Conservation (phyloP, 352 stramenopile species). For the Phytophthora colocasiae region DNA sequence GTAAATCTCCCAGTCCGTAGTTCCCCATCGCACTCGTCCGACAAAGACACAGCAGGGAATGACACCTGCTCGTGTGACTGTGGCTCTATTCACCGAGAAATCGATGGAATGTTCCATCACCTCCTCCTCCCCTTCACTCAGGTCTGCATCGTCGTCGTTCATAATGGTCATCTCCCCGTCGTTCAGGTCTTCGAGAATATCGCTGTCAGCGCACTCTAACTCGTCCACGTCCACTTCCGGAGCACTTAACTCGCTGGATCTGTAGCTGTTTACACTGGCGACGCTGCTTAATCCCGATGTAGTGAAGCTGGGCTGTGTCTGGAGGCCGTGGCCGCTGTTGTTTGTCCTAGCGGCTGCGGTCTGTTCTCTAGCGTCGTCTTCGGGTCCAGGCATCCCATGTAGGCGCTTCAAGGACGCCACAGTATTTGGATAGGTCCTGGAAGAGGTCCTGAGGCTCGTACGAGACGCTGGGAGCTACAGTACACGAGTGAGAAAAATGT, state of each 20-base stretch:
- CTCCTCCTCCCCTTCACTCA: slow-evolving; percentile 64
- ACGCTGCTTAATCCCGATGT: slow-evolving; percentile 27
- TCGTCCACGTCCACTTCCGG: slow-evolving; percentile 21
- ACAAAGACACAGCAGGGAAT: slow-evolving; percentile 88
- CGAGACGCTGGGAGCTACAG: slow-evolving; percentile 2
- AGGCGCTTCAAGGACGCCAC: slow-evolving; percentile 35
- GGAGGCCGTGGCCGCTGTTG: slow-evolving; percentile 23
- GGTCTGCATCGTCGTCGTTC: slow-evolving; percentile 64
- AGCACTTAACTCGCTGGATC: slow-evolving; percentile 24
- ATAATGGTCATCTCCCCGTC: slow-evolving; percentile 76
- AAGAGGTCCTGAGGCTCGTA: slow-evolving; percentile 16
- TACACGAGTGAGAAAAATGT: slow-evolving; percentile 10
- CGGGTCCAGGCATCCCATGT: slow-evolving; percentile 57
- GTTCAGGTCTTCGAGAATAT: slow-evolving; percentile 52
- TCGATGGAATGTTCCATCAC: slow-evolving; percentile 79
- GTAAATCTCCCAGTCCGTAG: slow-evolving; percentile 85
- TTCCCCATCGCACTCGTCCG: slow-evolving; percentile 78
- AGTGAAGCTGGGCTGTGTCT: slow-evolving; percentile 19
- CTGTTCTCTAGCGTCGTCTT: slow-evolving; percentile 39
- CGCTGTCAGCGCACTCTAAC: slow-evolving; percentile 54
- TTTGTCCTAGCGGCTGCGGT: slow-evolving; percentile 22
- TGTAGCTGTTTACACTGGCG: slow-evolving; percentile 33
- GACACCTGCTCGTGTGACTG: slow-evolving; percentile 67
- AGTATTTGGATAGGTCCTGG: slow-evolving; percentile 6
- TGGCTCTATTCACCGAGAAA: slow-evolving; percentile 79